Conservation (phyloP, 495 filamentous ascomycete species). For the Tuber melanosporum region DNA sequence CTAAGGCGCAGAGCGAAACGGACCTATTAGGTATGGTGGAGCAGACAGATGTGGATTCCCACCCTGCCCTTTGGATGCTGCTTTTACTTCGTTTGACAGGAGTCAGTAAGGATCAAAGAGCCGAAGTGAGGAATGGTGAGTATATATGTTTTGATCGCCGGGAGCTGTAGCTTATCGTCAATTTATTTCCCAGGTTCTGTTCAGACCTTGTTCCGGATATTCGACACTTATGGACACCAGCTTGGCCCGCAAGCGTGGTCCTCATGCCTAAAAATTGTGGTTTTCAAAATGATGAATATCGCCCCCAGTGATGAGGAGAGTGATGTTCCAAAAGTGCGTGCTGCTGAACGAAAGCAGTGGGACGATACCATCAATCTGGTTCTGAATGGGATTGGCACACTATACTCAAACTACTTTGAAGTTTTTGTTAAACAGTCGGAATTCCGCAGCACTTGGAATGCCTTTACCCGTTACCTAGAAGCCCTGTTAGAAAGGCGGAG, state of each 20-base stretch:
- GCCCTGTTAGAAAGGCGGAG: constrained; percentile 54
- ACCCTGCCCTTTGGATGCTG: constrained; percentile 72
- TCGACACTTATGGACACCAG: constrained; percentile 80
- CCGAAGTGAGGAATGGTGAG: constrained; percentile 82
- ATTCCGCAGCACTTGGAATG: constrained; percentile 55
- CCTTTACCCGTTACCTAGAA: constrained; percentile 60
- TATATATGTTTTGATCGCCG: neutral
- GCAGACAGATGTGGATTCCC: constrained; percentile 50
- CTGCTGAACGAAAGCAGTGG: constrained; percentile 40
- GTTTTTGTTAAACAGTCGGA: constrained; percentile 41
- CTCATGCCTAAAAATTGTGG: constrained; percentile 69
- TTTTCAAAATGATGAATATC: constrained; percentile 65
- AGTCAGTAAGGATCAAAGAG: constrained; percentile 66
- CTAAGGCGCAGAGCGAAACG: constrained; percentile 48
- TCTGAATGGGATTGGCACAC: constrained; percentile 41
- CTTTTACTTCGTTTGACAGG: constrained; percentile 70
- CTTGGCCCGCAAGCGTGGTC: constrained; percentile 74
- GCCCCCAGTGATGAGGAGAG: constrained; percentile 40
- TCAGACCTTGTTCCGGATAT: constrained; percentile 82
- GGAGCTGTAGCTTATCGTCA: constrained; percentile 5
- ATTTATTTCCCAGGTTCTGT: constrained; percentile 53
- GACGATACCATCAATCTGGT: constrained; percentile 42
- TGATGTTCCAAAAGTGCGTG: constrained; percentile 14
- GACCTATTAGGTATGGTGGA: constrained; percentile 50
- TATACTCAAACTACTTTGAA: constrained; percentile 43